phyloP scores from a whole-genome alignment of 768 basidiomycete species.

The Macrolepiota albuminosa region DNA sequence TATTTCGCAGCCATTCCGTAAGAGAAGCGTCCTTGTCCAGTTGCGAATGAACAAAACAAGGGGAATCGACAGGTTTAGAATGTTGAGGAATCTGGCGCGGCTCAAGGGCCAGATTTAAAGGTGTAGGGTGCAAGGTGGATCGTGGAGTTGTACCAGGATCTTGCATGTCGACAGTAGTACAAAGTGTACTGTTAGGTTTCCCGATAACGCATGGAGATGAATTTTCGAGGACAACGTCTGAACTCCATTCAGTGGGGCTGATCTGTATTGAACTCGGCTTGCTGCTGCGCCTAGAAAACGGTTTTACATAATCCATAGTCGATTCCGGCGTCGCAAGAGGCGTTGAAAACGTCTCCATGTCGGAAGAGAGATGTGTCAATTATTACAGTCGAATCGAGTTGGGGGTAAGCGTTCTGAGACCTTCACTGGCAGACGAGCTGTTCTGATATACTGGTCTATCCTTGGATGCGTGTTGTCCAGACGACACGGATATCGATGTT shows the following conservation, averaged over 20 bases:
- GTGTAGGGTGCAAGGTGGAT: slow-evolving; percentile 10
- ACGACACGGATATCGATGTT: slow-evolving; percentile 3
- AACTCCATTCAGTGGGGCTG: slow-evolving; percentile 33
- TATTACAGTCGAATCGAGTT: neutral
- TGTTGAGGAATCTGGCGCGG: slow-evolving; percentile 12
- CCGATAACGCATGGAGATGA: slow-evolving; percentile 26
- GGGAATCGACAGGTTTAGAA: slow-evolving; percentile 50
- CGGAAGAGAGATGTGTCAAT: slow-evolving; percentile 24
- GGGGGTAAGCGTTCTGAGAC: slow-evolving; percentile 6
- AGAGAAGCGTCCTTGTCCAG: slow-evolving; percentile 80
- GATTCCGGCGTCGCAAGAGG: slow-evolving; percentile 34
- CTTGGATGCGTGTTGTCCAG: slow-evolving; percentile 11
- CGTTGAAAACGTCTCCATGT: slow-evolving; percentile 37
- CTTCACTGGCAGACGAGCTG: neutral
- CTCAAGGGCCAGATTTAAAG: slow-evolving; percentile 14
- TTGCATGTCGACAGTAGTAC: slow-evolving; percentile 14
- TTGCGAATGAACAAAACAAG: slow-evolving; percentile 91
- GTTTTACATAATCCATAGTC: slow-evolving; percentile 20
- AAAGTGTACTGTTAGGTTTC: slow-evolving; percentile 17
- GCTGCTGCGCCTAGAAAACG: slow-evolving; percentile 37
- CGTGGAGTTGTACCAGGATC: slow-evolving; percentile 19
- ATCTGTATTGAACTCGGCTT: slow-evolving; percentile 43
- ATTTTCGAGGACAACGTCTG: slow-evolving; percentile 39
- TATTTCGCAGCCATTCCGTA: slow-evolving; percentile 63
- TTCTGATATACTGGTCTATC: neutral